These are phyloP conservation scores for Phytopythium vexans DNA, from an alignment of 352 stramenopile species.

Conservation along the genomic window DNA sequence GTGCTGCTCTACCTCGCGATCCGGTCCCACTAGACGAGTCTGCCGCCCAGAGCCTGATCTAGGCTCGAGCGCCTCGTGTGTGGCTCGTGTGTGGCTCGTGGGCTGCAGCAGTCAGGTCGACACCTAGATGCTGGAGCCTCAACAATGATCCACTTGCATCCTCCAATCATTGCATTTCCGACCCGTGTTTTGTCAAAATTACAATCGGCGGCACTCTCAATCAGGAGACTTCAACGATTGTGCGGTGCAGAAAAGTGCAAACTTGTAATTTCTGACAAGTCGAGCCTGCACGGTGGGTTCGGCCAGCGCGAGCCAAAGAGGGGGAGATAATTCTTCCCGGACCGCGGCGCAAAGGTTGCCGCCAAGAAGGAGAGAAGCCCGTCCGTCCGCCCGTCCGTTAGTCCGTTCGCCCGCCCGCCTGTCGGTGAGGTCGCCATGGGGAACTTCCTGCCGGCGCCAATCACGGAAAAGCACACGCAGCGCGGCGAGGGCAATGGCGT, in stretches of 20 bases:
- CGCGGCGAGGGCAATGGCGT: slow-evolving; percentile 50
- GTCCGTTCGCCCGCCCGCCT: not conserved
- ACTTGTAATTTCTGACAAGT: not conserved
- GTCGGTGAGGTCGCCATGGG: slow-evolving; percentile 39
- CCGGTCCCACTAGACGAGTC: slow-evolving; percentile 48
- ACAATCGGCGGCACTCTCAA: too few species aligned
- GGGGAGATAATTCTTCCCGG: too few species aligned
- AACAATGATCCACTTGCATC: too few species aligned
- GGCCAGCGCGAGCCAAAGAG: not conserved
- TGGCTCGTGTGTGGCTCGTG: too few species aligned
- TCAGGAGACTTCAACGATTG: too few species aligned
- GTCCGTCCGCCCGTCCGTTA: not conserved
- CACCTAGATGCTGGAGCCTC: too few species aligned
- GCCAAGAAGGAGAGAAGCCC: not conserved
- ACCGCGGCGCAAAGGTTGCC: too few species aligned
- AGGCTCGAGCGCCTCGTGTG: too few species aligned
- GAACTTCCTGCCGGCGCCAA: slow-evolving; percentile 75
- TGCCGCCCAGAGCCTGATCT: too few species aligned
- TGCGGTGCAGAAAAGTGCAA: too few species aligned
- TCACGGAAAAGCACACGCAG: slow-evolving; percentile 77
- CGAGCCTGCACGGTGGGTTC: not conserved
- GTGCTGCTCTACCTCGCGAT: slow-evolving; percentile 83
- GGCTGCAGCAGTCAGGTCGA: too few species aligned
- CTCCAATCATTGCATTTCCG: not conserved
- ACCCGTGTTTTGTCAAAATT: not conserved